Base-by-base conservation (phyloP, 2,329 filamentous ascomycete species). In the Penicillium palitans region DNA sequence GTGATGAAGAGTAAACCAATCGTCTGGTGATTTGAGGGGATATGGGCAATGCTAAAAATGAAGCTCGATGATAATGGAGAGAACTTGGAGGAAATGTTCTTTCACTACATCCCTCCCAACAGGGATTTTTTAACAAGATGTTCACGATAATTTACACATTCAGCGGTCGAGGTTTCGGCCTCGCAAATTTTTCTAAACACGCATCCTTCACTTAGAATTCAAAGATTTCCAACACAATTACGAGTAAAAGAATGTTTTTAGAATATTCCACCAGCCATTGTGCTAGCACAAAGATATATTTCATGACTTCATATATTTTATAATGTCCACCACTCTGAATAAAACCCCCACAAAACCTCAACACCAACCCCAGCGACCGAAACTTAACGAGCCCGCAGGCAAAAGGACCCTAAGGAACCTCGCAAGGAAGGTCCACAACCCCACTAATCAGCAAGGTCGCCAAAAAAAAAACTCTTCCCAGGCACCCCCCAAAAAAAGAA, bases 1-100 rank as follows among this genome's bases (percentile, higher is more conserved):
- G 79, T 37, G 79, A 81, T 52, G 79, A 81, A 57, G 79, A 81
- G 65, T 81, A 75, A 75, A 66, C 44, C 27, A 54, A 31, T 10
- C 21, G 48, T 29, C 12, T 6, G 7, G 17, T 27, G 49, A 5
- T 53, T 42, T 41, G 50, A 47, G 33, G 50, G 31, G 45, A 61
- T 40, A 63, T 61, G 53, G 62, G 40, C 58, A 67, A 64, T 59
- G 47, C 61, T 58, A 54, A 66, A 67, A 67, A 65, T 55, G 54
- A 66, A 60, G 59, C 62, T 60, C 60, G 61, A 64, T 62, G 64
- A 71, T 72, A 67, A 71, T 68, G 63, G 69, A 60, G 66, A 66
- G 64, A 62, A 61, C 58, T 63, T 10, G 70, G 72, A 45, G 87
- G 84, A 81, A 71, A 67, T 63, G 52, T 53, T 58, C 59, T 62